Conservation (phyloP, 2,329 filamentous ascomycete species). For the Ascochyta rabiei region DNA sequence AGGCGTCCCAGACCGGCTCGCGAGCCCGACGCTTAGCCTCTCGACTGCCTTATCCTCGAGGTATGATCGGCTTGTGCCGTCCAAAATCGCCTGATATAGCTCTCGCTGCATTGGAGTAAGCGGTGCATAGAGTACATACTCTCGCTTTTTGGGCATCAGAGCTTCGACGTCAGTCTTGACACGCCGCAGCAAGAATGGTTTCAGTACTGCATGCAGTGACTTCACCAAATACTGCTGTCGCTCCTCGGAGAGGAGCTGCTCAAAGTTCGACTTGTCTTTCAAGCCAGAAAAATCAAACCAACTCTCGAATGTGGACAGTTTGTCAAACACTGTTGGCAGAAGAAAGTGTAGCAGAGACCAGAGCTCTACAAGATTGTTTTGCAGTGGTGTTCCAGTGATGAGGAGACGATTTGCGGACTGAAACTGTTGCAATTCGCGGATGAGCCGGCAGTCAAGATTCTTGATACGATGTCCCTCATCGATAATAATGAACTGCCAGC, state of each 20-base stretch:
- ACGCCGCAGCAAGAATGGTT: conserved; percentile 84
- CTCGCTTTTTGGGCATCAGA: conserved; percentile 91
- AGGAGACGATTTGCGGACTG: conserved; percentile 87
- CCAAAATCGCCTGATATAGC: conserved; percentile 78
- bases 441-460: conserved; percentile 91
- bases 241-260: conserved; percentile 79
- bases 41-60: conserved; percentile 80
- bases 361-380: conserved; percentile 93
- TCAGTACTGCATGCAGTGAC: conserved; percentile 90
- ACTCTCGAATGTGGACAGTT: conserved; percentile 88
- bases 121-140: conserved; percentile 94
- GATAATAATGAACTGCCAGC: conserved; percentile 98
- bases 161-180: conserved; percentile 94
- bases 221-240: conserved; percentile 78
- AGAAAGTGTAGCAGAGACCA: conserved; percentile 96
- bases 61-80: conserved; percentile 58
- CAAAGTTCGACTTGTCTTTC: conserved; percentile 78
- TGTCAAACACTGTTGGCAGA: conserved; percentile 88
- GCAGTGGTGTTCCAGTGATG: conserved; percentile 92
- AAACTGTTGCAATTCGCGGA: conserved; percentile 86
- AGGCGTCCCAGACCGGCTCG: conserved; percentile 56
- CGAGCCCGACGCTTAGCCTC: conserved; percentile 57
- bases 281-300: conserved; percentile 98
- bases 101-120: conserved; percentile 91
- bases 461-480: conserved; percentile 98